Conservation (phyloP, 192 early-diverging fungal species). For the Entophlyctis helioformis region DNA sequence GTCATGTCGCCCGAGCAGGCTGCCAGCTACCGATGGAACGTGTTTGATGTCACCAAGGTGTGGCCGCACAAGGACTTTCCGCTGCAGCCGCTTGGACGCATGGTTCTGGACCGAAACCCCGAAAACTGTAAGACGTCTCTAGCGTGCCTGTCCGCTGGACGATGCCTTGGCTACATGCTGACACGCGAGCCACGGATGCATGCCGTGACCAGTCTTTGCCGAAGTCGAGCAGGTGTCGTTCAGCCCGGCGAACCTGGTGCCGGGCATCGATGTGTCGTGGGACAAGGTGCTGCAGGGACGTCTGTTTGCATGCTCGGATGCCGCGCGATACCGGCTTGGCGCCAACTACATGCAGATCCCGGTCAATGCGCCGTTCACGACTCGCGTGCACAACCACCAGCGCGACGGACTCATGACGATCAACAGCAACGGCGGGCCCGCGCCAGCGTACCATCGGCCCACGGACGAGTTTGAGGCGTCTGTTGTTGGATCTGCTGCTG, state of each 20-base stretch:
- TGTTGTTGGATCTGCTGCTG: no score
- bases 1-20: slow-evolving; percentile 62
- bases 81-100: slow-evolving; percentile 60
- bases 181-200: no score
- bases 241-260: slow-evolving; percentile 63
- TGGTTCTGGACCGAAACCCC: slow-evolving; percentile 70
- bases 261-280: slow-evolving; percentile 65
- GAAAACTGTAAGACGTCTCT: slow-evolving; percentile 38
- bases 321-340: slow-evolving; percentile 24
- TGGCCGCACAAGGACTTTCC: slow-evolving; percentile 69
- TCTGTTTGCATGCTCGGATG: slow-evolving; percentile 57
- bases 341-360: slow-evolving; percentile 71
- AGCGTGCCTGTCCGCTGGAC: no score
- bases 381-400: slow-evolving; percentile 54
- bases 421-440: no score
- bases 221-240: slow-evolving; percentile 78
- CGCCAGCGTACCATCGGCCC: no score
- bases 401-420: slow-evolving; percentile 65
- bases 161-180: no score
- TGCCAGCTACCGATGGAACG: slow-evolving; percentile 58
- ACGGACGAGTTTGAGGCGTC: no score
- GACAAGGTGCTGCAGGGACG: slow-evolving; percentile 81
- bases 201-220: slow-evolving; percentile 49
- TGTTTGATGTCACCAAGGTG: slow-evolving; percentile 77
- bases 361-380: slow-evolving; percentile 65